These are phyloP conservation scores for Botrytis paeoniae DNA, from an alignment of 2,329 filamentous ascomycete genomes.

Conservation along the genomic window DNA sequence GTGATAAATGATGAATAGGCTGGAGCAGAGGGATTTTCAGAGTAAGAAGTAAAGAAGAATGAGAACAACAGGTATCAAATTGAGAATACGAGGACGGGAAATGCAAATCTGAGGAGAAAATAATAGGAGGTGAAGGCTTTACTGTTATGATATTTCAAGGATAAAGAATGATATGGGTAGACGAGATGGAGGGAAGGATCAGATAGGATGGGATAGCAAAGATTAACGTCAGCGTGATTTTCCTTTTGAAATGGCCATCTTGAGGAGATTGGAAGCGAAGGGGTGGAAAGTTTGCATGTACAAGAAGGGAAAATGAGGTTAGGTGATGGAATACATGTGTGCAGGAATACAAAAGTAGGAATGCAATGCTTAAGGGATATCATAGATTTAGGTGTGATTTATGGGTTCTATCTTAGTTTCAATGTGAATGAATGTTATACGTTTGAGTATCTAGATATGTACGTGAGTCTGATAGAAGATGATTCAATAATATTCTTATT, in stretches of 20 bases:
- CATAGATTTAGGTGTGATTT: no score
- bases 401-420: no score
- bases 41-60: neutral
- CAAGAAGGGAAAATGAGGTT: neutral
- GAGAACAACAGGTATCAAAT: neutral
- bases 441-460: neutral
- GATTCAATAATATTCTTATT: neutral
- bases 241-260: neutral
- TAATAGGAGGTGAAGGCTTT: neutral
- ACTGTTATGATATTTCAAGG: neutral
- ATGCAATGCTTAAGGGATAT: no score
- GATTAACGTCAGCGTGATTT: neutral
- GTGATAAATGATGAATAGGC: no score
- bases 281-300: neutral
- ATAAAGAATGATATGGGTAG: neutral
- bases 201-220: neutral
- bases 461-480: neutral
- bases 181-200: neutral
- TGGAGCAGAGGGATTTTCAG: rapidly evolving
- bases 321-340: neutral
- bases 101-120: neutral
- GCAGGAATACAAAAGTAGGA: no score
- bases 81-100: no score
- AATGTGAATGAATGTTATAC: neutral
- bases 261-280: neutral